Conservation (phyloP, 441 rosid genomes). For the Isatis lusitanica region DNA sequence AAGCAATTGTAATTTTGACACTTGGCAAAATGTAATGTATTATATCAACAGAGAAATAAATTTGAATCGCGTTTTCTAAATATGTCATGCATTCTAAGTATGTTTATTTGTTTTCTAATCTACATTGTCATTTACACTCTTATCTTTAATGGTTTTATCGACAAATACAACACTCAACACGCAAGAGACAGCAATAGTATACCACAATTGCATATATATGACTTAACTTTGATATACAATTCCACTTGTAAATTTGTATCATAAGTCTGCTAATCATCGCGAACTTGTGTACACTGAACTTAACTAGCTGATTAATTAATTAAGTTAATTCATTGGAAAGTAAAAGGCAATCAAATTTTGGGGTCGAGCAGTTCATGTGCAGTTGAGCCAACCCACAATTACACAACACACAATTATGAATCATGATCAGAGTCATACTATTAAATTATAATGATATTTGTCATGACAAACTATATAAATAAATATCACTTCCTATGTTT, state of each 20-base stretch:
- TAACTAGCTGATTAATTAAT: constrained; percentile 20
- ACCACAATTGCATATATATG: neutral
- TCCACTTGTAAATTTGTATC: neutral
- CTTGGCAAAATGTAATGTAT: neutral
- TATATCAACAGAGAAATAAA: neutral
- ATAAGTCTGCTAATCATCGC: constrained; percentile 22
- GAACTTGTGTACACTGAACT: constrained; percentile 34
- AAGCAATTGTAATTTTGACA: constrained; percentile 4
- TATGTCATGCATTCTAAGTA: neutral
- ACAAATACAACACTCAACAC: neutral
- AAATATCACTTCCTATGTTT: constrained; percentile 31
- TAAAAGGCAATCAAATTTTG: constrained; percentile 32
- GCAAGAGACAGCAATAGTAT: neutral
- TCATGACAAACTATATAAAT: neutral
- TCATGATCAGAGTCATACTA: constrained; percentile 28
- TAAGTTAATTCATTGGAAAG: constrained; percentile 31
- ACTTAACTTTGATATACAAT: neutral
- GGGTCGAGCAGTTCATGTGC: constrained; percentile 39
- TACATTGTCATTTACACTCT: neutral
- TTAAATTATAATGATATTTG: neutral
- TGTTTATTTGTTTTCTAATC: neutral
- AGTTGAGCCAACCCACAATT: constrained; percentile 44
- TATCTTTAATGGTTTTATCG: neutral
- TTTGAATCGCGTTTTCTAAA: neutral
- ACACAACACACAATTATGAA: constrained; percentile 37